Evolutionary conservation across 441 rosid species (phyloP), one percentile per base, ranked within the genome.

Genomic region (Theobroma grandiflorum): DNA sequence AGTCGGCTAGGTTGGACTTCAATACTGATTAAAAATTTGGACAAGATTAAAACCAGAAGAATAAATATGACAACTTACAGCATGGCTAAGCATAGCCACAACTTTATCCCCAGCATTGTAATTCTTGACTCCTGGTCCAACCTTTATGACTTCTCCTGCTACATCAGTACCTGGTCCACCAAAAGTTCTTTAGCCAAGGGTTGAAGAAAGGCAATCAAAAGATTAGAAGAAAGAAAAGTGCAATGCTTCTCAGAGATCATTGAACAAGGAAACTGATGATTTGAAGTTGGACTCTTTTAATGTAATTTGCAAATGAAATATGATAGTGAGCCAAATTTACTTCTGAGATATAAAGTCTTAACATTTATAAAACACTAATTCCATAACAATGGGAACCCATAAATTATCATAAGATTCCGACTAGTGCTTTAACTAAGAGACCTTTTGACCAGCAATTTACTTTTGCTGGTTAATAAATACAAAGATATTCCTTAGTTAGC

Each of bases 91-190:
- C 50, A 72, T 16, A 35, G 91, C 90, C 2, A 90, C 92, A 82
- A 93, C 97, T 91, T 89, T 91, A 82, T 93, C 94, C 71, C 98
- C 97, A n/a, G 87, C 69, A 79, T 89, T 90, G 84, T 89, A 92
- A n/a, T 88, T 82, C 74, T 86, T 71, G 57, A 92, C 95, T 74
- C 84, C 91, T 37, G 89, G 77, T 67, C 98, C 98, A 83, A 89
- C 87, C 82, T 80, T 86, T 12, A 91, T 35, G n/a, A 92, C 90
- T 72, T 94, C 98, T 80, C 96, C 98, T 38, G 95, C 91, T 20
- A 91, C 87, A 86, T 94, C 98, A 33, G 90, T 86, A 84, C 81
- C 96, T 94, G 85, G 73, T 75, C 76, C 81, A 80, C 42, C 66
- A 42, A 59, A 81, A 73, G 18, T 43, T 75, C 10, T 16, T 66